A percentile compares a stretch with the other conserved stretches of the same genome.
Evolutionary conservation across 371 early-diverging fungal genomes (phyloP).

Genomic region (Mortierella sp.): DNA sequence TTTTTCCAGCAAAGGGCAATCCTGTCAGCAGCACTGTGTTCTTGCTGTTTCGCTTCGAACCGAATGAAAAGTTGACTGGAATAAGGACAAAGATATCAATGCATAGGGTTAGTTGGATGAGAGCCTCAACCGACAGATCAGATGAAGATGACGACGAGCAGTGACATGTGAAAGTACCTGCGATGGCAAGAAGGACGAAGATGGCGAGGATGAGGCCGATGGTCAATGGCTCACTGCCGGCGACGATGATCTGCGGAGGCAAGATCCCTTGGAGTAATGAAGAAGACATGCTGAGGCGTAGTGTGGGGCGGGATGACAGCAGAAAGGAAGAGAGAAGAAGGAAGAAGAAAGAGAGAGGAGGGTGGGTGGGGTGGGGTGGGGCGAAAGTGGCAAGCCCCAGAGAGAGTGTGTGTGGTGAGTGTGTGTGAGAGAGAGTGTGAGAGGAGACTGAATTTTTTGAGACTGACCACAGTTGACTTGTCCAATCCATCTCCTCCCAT

Average conservation of each 20-base stretch:
- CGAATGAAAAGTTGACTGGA: conserved; percentile 23
- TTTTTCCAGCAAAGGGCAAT: conserved; percentile 67
- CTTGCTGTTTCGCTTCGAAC: conserved; percentile 47
- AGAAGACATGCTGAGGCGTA: conserved; percentile 10
- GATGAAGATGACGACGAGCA: not conserved
- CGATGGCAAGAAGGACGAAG: conserved; percentile 15
- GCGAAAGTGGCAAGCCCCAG: not conserved
- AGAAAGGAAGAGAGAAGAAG: not conserved
- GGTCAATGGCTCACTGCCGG: conserved; percentile 32
- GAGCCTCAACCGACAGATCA: not conserved
- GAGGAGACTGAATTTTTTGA: too few species aligned
- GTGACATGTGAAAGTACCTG: conserved; percentile 12
- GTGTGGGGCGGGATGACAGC: not conserved
- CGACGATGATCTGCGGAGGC: conserved; percentile 38
- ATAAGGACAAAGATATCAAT: not conserved
- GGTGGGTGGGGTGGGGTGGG: not conserved
- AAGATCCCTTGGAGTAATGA: conserved; percentile 20
- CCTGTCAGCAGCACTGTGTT: conserved; percentile 66
- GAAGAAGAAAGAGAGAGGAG: not conserved
- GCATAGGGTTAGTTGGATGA: not conserved
- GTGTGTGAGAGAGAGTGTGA: too few species aligned
- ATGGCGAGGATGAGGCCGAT: conserved; percentile 17
- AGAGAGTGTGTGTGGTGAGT: too few species aligned
- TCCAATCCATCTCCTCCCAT: too few species aligned
- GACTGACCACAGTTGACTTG: too few species aligned